Conservation (phyloP, 2,329 filamentous ascomycete genomes). For the Arthroderma sp. region DNA sequence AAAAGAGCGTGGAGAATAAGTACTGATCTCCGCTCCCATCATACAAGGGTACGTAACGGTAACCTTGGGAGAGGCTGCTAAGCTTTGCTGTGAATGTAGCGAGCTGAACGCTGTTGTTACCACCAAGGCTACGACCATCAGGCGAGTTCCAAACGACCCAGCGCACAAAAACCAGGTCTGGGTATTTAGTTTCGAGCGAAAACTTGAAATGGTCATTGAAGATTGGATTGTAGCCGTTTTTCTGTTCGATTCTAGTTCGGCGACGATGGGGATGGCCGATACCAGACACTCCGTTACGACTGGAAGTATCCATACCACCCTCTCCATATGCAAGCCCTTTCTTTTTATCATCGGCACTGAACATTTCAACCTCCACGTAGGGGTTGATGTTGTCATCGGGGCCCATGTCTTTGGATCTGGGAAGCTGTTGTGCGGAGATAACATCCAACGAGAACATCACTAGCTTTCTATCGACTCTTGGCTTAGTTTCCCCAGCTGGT, state of each 20-base stretch:
- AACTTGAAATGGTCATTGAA: conserved; percentile 73
- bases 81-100: conserved; percentile 91
- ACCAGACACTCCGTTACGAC: conserved; percentile 50
- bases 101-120: conserved; percentile 49
- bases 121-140: conserved; percentile 58
- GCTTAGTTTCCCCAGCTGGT: conserved; percentile 19
- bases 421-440: conserved; percentile 88
- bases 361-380: conserved; percentile 89
- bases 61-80: conserved; percentile 76
- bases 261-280: conserved; percentile 61
- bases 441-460: conserved; percentile 78
- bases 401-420: conserved; percentile 62
- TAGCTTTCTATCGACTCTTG: conserved; percentile 63
- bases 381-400: conserved; percentile 69
- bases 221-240: conserved; percentile 86
- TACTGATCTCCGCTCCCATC: conserved; percentile 85
- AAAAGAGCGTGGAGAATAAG: conserved; percentile 88
- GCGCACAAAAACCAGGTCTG: conserved; percentile 82
- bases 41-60: conserved; percentile 78
- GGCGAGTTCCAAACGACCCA: conserved; percentile 82
- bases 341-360: conserved; percentile 82
- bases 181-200: conserved; percentile 81
- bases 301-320: conserved; percentile 52
- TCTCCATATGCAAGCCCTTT: conserved; percentile 56
- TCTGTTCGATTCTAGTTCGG: conserved; percentile 65